A percentile compares a stretch with the other conserved stretches of the same genome.
Conservation (phyloP, 495 filamentous ascomycete species). For the Talaromyces borbonicus region DNA sequence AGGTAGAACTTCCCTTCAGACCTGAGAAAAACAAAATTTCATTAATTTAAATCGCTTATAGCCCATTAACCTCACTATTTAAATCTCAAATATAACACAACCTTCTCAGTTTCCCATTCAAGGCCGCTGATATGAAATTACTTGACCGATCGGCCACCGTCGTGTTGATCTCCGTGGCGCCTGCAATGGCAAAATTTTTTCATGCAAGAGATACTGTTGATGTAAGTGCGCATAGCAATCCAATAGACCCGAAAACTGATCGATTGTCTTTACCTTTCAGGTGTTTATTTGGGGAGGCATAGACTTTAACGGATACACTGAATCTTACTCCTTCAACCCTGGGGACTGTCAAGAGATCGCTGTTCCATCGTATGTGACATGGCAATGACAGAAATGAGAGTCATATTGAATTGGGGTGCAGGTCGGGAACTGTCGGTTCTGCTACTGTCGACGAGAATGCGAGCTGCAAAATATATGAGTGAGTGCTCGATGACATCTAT, state of each 20-base stretch:
- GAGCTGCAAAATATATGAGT: conserved; percentile 5
- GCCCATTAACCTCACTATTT: no score
- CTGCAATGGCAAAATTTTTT: neutral
- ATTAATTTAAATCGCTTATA: no score
- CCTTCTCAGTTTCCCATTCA: no score
- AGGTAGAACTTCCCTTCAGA: no score
- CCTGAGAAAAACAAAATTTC: no score
- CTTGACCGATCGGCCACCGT: no score
- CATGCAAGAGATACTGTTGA: conserved; percentile 4
- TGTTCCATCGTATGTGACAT: conserved; percentile 1
- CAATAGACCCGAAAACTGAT: neutral
- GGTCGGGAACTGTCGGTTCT: neutral
- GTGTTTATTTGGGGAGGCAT: conserved; percentile 3
- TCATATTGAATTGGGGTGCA: neutral
- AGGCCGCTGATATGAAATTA: no score
- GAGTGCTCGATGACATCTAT: neutral
- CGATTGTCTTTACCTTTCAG: neutral
- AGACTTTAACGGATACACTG: neutral
- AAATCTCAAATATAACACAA: no score
- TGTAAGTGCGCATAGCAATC: neutral
- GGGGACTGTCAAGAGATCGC: conserved; percentile 2
- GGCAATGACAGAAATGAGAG: neutral
- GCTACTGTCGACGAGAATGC: conserved; percentile 7
- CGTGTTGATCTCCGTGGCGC: neutral
- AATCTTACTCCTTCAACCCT: conserved; percentile 1